These are phyloP conservation scores for Leccinum griseonigrum DNA, from an alignment of 1,284 basidiomycete species.

Conservation along the genomic window DNA sequence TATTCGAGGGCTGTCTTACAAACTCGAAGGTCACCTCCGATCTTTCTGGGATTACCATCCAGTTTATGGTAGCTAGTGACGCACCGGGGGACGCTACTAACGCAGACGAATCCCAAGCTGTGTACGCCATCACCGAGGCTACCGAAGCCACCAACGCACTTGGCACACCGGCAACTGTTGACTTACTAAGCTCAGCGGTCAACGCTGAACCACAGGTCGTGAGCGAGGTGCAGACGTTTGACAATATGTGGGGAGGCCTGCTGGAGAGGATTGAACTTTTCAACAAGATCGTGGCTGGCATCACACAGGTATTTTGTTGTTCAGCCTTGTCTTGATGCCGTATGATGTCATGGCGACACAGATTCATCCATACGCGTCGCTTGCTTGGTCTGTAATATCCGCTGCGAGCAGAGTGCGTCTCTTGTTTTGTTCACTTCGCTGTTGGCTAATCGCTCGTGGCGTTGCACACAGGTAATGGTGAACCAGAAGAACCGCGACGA, in stretches of 20 bases:
- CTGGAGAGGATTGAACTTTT: neutral
- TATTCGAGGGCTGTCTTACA: neutral
- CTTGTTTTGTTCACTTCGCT: neutral
- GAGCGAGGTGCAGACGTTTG: neutral
- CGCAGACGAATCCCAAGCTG: neutral
- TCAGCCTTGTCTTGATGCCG: neutral
- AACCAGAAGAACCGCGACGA: too few relatives aligned
- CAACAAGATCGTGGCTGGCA: neutral
- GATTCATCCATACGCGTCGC: neutral
- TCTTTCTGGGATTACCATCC: neutral
- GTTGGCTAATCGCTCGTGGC: neutral
- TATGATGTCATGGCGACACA: neutral
- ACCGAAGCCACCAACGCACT: neutral
- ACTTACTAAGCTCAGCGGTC: neutral
- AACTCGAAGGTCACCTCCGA: neutral
- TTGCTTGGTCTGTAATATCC: neutral
- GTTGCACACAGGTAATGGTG: neutral
- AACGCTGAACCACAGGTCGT: neutral
- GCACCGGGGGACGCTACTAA: neutral
- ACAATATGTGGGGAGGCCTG: neutral
- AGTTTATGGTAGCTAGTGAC: neutral
- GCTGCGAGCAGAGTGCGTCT: neutral
- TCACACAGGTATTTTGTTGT: neutral
- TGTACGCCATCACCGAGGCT: neutral
- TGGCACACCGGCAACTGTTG: neutral